Conservation (phyloP, 2,329 filamentous ascomycete species). For the Pyrenochaeta sp. region DNA sequence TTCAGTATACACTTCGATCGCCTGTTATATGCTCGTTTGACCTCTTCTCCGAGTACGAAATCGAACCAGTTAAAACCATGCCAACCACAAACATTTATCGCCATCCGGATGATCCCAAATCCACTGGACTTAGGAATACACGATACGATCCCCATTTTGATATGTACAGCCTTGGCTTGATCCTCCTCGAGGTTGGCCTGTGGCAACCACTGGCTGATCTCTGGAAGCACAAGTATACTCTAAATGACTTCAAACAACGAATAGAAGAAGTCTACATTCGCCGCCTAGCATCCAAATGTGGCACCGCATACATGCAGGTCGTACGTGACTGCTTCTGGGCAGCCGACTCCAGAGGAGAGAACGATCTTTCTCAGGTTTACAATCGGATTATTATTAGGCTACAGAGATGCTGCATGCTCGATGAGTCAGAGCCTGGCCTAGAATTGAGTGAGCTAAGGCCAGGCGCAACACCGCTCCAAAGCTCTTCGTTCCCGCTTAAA, state of each 20-base stretch:
- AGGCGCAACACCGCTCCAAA: constrained; percentile 27
- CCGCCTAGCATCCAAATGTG: constrained; percentile 72
- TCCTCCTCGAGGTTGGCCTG: constrained; percentile 77
- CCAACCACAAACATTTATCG: constrained; percentile 66
- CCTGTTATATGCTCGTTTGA: constrained; percentile 79
- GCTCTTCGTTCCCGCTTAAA: constrained; percentile 35
- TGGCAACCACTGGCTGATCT: constrained; percentile 73
- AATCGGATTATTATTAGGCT: constrained; percentile 57
- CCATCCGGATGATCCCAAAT: constrained; percentile 66
- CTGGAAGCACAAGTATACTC: constrained; percentile 67
- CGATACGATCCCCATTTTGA: constrained; percentile 60
- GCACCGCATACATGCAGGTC: constrained; percentile 77
- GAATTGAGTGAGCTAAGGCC: constrained; percentile 38
- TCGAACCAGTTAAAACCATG: constrained; percentile 55
- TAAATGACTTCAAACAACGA: constrained; percentile 68
- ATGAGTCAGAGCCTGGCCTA: constrained; percentile 45
- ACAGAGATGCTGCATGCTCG: constrained; percentile 50
- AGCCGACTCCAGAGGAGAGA: constrained; percentile 61
- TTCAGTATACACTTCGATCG: constrained; percentile 66
- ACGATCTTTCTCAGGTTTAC: constrained; percentile 43
- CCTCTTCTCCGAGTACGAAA: constrained; percentile 68
- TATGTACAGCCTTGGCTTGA: constrained; percentile 76
- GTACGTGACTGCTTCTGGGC: constrained; percentile 76
- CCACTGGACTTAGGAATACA: constrained; percentile 37
- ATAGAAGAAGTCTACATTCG: constrained; percentile 72